phyloP scores from a whole-genome alignment of 2,329 filamentous ascomycete genomes.

The Aspergillus bombycis region DNA sequence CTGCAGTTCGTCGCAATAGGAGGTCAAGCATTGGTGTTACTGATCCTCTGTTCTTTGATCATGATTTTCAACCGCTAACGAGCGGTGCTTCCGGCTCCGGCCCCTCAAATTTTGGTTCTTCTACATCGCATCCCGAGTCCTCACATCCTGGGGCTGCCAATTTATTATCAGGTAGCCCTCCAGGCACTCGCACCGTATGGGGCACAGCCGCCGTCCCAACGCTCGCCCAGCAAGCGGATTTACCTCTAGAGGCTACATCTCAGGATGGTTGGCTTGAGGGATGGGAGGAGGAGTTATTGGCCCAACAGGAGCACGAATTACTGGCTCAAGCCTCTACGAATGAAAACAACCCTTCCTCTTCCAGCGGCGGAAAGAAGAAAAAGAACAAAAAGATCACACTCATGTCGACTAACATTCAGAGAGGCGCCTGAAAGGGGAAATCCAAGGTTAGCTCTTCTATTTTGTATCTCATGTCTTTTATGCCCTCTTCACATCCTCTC shows the following conservation, averaged over 20 bases:
- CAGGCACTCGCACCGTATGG: conserved; percentile 81
- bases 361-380: conserved; percentile 58
- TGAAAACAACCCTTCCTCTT: conserved; percentile 24
- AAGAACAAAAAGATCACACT: conserved; percentile 70
- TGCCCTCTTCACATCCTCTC: not conserved
- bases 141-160: conserved; percentile 61
- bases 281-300: conserved; percentile 75
- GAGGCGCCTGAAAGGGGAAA: conserved; percentile 54
- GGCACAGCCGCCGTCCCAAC: conserved; percentile 73
- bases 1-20: conserved; percentile 66
- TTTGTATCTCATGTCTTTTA: not conserved
- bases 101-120: conserved; percentile 27
- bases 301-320: conserved; percentile 59
- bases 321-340: conserved; percentile 52
- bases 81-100: conserved; percentile 38
- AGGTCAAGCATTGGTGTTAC: conserved; percentile 53
- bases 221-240: conserved; percentile 57
- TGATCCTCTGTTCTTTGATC: conserved; percentile 56
- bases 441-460: not conserved
- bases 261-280: conserved; percentile 88
- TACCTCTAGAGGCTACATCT: conserved; percentile 39
- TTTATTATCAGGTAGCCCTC: conserved; percentile 79
- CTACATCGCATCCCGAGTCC: conserved; percentile 47
- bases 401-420: conserved; percentile 66
- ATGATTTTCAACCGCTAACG: conserved; percentile 68